Percentiles rank a stretch among this genome's conserved stretches.
Conservation (phyloP, 2,329 filamentous ascomycete genomes). For the Fusarium beomiforme region DNA sequence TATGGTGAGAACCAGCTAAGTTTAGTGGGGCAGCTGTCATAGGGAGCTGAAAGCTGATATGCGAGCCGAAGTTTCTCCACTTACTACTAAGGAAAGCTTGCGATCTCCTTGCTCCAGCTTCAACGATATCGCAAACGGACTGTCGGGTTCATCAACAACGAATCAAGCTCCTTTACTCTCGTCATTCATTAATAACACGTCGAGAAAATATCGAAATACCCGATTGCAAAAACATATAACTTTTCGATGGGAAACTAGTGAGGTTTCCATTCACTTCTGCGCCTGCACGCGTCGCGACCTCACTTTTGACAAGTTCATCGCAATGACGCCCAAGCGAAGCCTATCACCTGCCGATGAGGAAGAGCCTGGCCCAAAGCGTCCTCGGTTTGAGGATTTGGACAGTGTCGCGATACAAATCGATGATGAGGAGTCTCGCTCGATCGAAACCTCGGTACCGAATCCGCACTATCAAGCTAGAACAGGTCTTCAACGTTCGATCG, state of each 20-base stretch:
- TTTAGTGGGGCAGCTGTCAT: neutral
- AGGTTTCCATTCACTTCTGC: neutral
- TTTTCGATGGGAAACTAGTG: conserved; percentile 7
- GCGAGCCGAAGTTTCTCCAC: conserved; percentile 36
- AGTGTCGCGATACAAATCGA: neutral
- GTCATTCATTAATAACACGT: neutral
- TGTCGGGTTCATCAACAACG: conserved; percentile 1
- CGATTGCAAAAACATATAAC: neutral
- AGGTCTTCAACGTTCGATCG: conserved; percentile 64
- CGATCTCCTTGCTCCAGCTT: conserved; percentile 3
- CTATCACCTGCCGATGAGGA: conserved; percentile 45
- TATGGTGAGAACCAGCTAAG: neutral
- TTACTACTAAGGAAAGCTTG: conserved; percentile 1
- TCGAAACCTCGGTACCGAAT: conserved; percentile 42
- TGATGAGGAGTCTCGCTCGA: conserved; percentile 30
- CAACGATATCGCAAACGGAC: neutral
- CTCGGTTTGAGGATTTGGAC: conserved; percentile 20
- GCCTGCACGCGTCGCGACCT: neutral
- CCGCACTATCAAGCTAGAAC: conserved; percentile 47
- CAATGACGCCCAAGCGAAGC: conserved; percentile 52
- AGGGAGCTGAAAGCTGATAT: neutral
- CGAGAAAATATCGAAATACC: neutral
- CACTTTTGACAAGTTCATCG: neutral
- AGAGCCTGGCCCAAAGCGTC: conserved; percentile 46
- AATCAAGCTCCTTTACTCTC: neutral